A percentile compares a stretch with the other conserved stretches of the same genome.
phyloP scores from a whole-genome alignment of 2,329 filamentous ascomycete species.

The Neonectria faginata region DNA sequence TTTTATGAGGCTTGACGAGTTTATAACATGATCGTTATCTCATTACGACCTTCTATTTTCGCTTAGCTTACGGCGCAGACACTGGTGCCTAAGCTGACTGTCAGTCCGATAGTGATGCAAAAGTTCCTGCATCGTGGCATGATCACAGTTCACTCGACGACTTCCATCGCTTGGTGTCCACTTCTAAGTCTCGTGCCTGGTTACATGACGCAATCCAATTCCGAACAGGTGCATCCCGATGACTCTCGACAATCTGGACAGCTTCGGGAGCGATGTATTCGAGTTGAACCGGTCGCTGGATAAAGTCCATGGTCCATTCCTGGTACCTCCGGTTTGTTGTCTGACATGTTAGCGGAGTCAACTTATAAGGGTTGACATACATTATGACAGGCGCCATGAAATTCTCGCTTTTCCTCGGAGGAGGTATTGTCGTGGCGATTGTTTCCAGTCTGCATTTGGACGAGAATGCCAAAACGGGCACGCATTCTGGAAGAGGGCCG shows the following conservation, averaged over 20 bases:
- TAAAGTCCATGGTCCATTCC: slow-evolving; percentile 10
- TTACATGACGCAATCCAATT: not conserved
- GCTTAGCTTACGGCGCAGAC: not conserved
- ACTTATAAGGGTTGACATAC: not conserved
- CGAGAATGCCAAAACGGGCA: slow-evolving; percentile 4
- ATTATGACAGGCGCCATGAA: slow-evolving; percentile 7
- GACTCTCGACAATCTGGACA: not conserved
- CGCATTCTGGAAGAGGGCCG: not conserved
- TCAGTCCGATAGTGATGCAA: not conserved
- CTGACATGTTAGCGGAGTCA: not conserved
- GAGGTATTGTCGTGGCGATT: not conserved
- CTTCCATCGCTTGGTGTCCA: too few relatives aligned
- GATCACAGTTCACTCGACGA: too few relatives aligned
- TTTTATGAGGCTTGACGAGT: too few relatives aligned
- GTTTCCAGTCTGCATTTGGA: not conserved
- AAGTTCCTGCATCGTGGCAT: not conserved
- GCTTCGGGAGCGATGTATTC: not conserved
- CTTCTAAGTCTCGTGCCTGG: too few relatives aligned
- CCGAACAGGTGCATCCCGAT: slow-evolving; percentile 10
- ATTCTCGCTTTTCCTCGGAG: slow-evolving; percentile 5
- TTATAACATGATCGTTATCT: not conserved
- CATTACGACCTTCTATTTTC: not conserved
- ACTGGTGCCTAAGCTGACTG: not conserved
- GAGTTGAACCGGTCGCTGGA: not conserved
- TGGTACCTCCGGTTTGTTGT: slow-evolving; percentile 12